Evolutionary conservation across 768 basidiomycete species (phyloP), one percentile per base, ranked within the genome.

Genomic region (Paxillus ammoniavirescens): DNA sequence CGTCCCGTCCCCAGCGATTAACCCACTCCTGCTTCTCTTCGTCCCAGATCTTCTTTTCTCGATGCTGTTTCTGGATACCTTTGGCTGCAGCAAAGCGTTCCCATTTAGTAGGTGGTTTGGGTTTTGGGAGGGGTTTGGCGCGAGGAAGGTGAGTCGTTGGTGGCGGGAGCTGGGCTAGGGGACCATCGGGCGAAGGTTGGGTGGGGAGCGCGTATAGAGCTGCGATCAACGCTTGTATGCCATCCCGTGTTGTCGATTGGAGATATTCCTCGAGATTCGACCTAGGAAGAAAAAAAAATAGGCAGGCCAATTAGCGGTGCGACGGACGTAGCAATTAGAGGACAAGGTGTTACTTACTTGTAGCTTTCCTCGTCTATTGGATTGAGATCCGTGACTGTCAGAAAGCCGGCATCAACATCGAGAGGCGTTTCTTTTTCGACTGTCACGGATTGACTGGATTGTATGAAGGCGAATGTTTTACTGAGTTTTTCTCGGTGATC

Each of bases 1-100:
- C 89, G 50, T 83, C 81, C 64, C 81, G 80, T 0, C 97, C 95
- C 95, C 95, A 98, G 42, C 91, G 77, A 54, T 86, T 80, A 5
- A 95, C 89, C 89, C 91, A 98, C 15, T 89, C 89, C 70, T 97
- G 93, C 65, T 80, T 83, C 70, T 96, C 94, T 62, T 98, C 95
- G 69, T 98, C 94, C 91, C 91, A 98, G 5, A 85, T 81, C 61
- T 86, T 85, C 74, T 82, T 89, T 12, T 96, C 92, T 42, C 82
- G 82, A 45, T 74, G 80, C 64, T 75, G 82, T 63, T 97, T 84
- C 64, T 84, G 83, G 64, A 98, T 98, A 36, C 97, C 97, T 75
- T 97, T 98, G 36, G 91, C 87, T 44, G 86, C 84, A 5, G 96
- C 96, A 65, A 98, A 99, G 52, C 82, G 78, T 75, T 98, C 92